These are phyloP conservation scores for Prinsepia uniflora DNA, from an alignment of 306 rosid species.

Conservation along the genomic window DNA sequence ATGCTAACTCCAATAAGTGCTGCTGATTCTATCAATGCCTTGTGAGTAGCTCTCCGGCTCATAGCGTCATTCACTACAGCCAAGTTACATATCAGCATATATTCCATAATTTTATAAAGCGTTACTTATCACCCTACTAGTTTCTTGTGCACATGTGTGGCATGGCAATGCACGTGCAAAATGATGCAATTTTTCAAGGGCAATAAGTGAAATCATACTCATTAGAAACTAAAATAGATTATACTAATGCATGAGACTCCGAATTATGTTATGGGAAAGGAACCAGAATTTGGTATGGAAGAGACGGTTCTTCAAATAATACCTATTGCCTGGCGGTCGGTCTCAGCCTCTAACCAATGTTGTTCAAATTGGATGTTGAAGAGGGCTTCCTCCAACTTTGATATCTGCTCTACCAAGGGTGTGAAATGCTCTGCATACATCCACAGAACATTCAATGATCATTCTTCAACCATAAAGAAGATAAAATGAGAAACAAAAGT, in stretches of 20 bases:
- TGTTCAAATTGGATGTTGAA: conserved; percentile 88
- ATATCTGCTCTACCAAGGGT: conserved; percentile 80
- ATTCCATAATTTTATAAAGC: background rate
- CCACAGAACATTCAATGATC: conserved; percentile 19
- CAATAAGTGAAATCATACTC: background rate
- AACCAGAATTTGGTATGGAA: background rate
- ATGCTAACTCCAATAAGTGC: conserved; percentile 70
- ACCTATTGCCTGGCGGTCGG: conserved; percentile 94
- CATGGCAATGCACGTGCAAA: background rate
- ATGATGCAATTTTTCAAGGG: background rate
- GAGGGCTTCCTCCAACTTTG: conserved; percentile 91
- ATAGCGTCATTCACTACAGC: conserved; percentile 84
- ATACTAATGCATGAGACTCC: background rate
- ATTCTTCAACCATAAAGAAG: conserved; percentile 9
- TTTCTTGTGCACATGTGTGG: background rate
- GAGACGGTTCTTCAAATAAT: conserved; percentile 19
- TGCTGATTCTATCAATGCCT: conserved; percentile 69
- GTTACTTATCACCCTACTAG: background rate
- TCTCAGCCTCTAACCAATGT: conserved; percentile 94
- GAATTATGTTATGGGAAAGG: background rate
- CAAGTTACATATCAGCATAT: background rate
- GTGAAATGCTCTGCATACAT: conserved; percentile 71
- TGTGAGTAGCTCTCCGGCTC: conserved; percentile 76
- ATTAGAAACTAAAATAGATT: background rate
- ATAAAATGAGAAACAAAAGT: background rate